Conservation (phyloP, 148 eudicot species). For the Dysphania ambrosioides region DNA sequence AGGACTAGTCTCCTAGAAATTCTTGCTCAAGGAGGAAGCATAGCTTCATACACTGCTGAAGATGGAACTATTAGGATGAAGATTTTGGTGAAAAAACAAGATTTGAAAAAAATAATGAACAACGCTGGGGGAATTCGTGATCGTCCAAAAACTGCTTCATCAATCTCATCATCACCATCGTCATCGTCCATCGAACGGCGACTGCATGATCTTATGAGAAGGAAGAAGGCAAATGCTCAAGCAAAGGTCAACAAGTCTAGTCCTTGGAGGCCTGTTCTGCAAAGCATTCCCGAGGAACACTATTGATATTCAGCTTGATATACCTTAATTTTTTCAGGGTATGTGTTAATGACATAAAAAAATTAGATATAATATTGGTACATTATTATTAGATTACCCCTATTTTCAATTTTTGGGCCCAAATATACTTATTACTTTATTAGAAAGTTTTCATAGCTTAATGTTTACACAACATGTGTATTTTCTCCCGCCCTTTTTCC, state of each 20-base stretch:
- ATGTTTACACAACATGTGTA: background rate
- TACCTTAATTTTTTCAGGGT: background rate
- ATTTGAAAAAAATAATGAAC: conserved; percentile 44
- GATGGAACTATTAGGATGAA: conserved; percentile 51
- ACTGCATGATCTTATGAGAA: conserved; percentile 38
- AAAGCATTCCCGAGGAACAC: conserved; percentile 62
- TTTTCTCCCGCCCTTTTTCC: background rate
- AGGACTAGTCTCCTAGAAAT: conserved; percentile 34
- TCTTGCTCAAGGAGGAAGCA: conserved; percentile 34
- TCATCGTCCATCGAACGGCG: conserved; percentile 34
- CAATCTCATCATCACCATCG: background rate
- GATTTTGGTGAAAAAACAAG: conserved; percentile 48
- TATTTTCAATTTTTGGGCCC: background rate
- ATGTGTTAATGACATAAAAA: background rate
- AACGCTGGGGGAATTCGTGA: background rate
- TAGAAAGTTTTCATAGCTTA: background rate
- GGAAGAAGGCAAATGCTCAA: conserved; percentile 30
- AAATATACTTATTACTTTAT: too few relatives aligned
- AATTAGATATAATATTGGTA: background rate
- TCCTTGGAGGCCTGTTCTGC: conserved; percentile 64
- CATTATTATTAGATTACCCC: background rate
- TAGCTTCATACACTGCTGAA: conserved; percentile 34
- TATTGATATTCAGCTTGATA: background rate
- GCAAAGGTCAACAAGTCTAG: conserved; percentile 10
- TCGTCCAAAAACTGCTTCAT: background rate